Conservation (phyloP, 371 early-diverging fungal genomes). For the Capillidium rhysosporum region DNA sequence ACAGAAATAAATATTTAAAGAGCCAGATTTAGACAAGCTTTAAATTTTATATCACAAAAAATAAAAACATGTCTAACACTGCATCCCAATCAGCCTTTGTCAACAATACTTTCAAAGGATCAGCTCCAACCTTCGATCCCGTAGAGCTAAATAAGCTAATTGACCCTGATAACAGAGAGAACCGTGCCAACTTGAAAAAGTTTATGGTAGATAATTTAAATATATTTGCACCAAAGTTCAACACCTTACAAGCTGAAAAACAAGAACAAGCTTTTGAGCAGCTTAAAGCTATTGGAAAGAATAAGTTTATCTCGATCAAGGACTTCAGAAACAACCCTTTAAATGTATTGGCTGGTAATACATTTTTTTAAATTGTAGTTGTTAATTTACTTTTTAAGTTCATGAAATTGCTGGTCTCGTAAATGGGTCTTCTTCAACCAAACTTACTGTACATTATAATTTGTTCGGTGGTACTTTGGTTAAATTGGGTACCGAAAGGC, state of each 20-base stretch:
- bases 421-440: conserved; percentile 45
- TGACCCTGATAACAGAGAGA: conserved; percentile 29
- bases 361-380: background rate
- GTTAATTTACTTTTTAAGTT: conserved; percentile 10
- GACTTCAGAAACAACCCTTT: conserved; percentile 56
- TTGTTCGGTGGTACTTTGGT: conserved; percentile 40
- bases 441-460: conserved; percentile 28
- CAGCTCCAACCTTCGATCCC: conserved; percentile 7
- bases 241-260: conserved; percentile 27
- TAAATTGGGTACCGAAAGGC: conserved; percentile 47
- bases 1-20: no score
- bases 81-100: conserved; percentile 6
- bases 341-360: conserved; percentile 34
- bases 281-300: conserved; percentile 28
- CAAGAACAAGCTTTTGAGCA: conserved; percentile 44
- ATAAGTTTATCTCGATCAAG: conserved; percentile 35
- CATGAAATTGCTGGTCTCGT: conserved; percentile 50
- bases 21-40: no score
- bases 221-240: conserved; percentile 36
- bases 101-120: background rate
- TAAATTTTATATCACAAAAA: no score
- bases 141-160: conserved; percentile 13
- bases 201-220: conserved; percentile 13
- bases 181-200: conserved; percentile 18
- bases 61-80: background rate